Conservation (phyloP, 1,284 basidiomycete species). For the Sanghuangporus sanghuang region DNA sequence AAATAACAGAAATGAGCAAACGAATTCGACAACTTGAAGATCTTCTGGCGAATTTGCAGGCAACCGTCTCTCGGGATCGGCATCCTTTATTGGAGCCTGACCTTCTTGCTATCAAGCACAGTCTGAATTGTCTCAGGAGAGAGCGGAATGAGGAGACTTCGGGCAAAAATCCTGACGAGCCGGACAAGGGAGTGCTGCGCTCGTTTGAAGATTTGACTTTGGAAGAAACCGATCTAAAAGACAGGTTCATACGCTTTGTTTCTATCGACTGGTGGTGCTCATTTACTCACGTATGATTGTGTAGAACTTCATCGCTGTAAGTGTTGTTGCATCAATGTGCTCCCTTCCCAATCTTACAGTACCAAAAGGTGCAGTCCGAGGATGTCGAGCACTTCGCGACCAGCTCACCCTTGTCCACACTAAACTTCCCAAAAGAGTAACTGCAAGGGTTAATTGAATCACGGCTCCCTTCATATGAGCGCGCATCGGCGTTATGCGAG, state of each 20-base stretch:
- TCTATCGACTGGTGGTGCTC: too few relatives aligned
- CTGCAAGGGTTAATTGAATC: neutral
- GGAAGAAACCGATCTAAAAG: too few relatives aligned
- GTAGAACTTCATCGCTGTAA: too few relatives aligned
- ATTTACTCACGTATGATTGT: too few relatives aligned
- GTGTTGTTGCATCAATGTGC: too few relatives aligned
- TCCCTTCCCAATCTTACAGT: neutral
- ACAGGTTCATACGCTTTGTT: too few relatives aligned
- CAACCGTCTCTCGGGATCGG: slow-evolving; percentile 5
- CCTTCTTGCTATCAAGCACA: slow-evolving; percentile 8
- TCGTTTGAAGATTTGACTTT: neutral
- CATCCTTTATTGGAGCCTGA: slow-evolving; percentile 18
- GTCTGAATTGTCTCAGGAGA: neutral
- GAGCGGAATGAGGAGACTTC: too few relatives aligned
- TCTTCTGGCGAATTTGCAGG: slow-evolving; percentile 16
- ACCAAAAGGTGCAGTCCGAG: neutral
- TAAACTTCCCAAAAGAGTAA: neutral
- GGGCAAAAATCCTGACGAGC: neutral
- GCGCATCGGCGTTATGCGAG: slow-evolving; percentile 8
- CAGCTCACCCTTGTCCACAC: neutral
- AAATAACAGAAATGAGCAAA: slow-evolving; percentile 17
- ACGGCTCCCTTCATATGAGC: slow-evolving; percentile 6
- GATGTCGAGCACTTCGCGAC: too few relatives aligned
- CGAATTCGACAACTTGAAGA: slow-evolving; percentile 20
- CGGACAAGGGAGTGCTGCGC: neutral